Base-by-base conservation (phyloP, 179 eudicot species). In the Silene coronaria region DNA sequence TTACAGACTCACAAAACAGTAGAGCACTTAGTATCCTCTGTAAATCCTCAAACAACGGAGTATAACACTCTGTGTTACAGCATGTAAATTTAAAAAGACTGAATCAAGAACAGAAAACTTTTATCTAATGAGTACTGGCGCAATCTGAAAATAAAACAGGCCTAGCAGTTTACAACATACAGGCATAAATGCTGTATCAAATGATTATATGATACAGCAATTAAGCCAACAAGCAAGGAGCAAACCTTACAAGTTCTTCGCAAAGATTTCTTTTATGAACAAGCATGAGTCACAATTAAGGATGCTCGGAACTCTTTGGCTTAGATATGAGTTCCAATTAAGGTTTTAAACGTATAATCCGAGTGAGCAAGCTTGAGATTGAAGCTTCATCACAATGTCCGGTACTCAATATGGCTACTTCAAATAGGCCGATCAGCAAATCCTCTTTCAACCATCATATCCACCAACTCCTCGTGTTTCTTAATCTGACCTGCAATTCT, bases 381-480 rank as follows among this genome's bases (percentile, higher is more conserved):
- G 46, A 38, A 76, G 45, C 27, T 24, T 14, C 53, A 67, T 8
- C 8, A 51, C 30, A 55, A 32, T 4, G 23, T 28, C 24, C 23
- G 46, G 10, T 5, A 12, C 1, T 3, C 36, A 13, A 60, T 22
- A 57, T 6, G 34, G 63, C 23, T 17, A 38, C 75, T 27, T 81
- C 48, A 90, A 62, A 93, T 75, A 42, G 96, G 97, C 1, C 92
- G 97, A 53, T 80, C 27, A 68, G 74, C 88, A 76, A 92, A 92
- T 21, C 91, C 97, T 71, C 91, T 78, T 53, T 78, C 88, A 17
- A 89, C 87, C 99, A 95, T 95, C 80, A 90, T 92, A 82, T 88
- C 95, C 45, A 92, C 97, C 77, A 92, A 74, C 74, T 95, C 99
- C 82, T 95, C 97, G 60, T 95, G 97, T 78, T 88, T 89, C 85